Evolutionary conservation across 2,329 filamentous ascomycete species (phyloP), one percentile per base, ranked within the genome.

Genomic region (Calonectria multiphialidica): DNA sequence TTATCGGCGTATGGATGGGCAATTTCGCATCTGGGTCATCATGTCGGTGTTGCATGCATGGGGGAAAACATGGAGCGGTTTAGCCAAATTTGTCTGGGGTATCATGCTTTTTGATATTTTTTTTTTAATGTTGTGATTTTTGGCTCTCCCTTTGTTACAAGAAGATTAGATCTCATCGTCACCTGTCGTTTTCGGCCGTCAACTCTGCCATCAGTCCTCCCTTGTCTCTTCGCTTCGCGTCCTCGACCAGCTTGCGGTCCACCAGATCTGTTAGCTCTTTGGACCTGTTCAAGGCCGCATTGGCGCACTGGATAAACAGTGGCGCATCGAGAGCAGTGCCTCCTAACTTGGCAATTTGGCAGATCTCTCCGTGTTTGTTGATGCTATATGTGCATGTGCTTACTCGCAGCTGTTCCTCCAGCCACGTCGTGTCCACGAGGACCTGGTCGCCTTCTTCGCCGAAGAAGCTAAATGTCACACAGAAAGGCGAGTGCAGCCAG

Each of bases 401-500:
- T 45, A 93, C 89, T 23, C 93, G 88, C 70, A 95, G 87, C 82
- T 95, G 93, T 85, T 97, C 94, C 85, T 97, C 94, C 45, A 94
- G 83, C 82, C 91, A 87, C 50, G 89, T 93, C 3, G 94, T 89
- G 82, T 97, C 94, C n/a, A 94, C 82, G 66, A 96, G 80, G 50
- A 94, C 89, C 21, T 77, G 80, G 76, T 94, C 93, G 6, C 92
- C 94, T 42, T 93, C 91, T 35, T 93, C 89, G 80, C 90, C 88
- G 83, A 94, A 98, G 81, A 95, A 96, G 79, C 92, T 94, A 84
- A 98, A 98, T 0, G 95, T 98, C 55, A 98, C 89, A 81, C 96
- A 98, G 67, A 98, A 93, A 1, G 97, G 97, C 77, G 95, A 94
- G 84, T 98, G 97, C 75, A 98, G 90, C 87, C 98, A 95, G 78